Conservation (phyloP, 306 rosid species). For the Fragaria vesca region DNA sequence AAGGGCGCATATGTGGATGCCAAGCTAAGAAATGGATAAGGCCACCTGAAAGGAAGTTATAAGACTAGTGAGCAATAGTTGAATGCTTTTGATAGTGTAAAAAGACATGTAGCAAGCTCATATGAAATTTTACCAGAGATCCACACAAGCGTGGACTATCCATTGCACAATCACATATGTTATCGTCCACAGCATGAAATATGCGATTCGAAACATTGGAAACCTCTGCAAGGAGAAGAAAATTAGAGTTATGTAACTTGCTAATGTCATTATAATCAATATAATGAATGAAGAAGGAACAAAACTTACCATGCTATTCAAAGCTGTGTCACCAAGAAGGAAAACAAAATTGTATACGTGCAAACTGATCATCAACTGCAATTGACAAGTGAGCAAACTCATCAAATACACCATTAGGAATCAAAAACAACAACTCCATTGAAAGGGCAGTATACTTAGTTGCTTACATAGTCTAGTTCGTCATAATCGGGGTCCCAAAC, state of each 20-base stretch:
- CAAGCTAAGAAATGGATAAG: conserved; percentile 85
- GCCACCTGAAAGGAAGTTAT: conserved; percentile 66
- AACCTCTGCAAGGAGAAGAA: conserved; percentile 60
- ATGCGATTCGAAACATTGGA: conserved; percentile 77
- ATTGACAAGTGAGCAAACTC: conserved; percentile 19
- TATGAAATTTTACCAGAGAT: conserved; percentile 52
- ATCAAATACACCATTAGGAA: neutral
- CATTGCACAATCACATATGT: conserved; percentile 72
- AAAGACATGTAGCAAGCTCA: neutral
- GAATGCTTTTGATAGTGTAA: neutral
- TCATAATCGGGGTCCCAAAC: conserved; percentile 36
- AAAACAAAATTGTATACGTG: conserved; percentile 74
- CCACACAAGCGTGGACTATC: conserved; percentile 62
- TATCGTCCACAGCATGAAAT: conserved; percentile 77
- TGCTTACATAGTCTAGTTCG: conserved; percentile 62
- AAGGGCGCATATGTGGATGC: conserved; percentile 75
- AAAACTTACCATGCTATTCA: conserved; percentile 75
- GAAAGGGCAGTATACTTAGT: neutral
- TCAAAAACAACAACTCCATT: neutral
- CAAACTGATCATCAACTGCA: conserved; percentile 66
- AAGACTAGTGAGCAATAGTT: neutral
- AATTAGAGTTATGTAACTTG: conserved; percentile 13
- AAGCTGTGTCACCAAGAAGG: conserved; percentile 70
- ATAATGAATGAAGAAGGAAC: neutral
- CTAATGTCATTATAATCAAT: neutral